Percentiles rank a stretch among this genome's conserved stretches.
phyloP scores from a whole-genome alignment of 1,284 basidiomycete species.

The Porogramme epimiltina region DNA sequence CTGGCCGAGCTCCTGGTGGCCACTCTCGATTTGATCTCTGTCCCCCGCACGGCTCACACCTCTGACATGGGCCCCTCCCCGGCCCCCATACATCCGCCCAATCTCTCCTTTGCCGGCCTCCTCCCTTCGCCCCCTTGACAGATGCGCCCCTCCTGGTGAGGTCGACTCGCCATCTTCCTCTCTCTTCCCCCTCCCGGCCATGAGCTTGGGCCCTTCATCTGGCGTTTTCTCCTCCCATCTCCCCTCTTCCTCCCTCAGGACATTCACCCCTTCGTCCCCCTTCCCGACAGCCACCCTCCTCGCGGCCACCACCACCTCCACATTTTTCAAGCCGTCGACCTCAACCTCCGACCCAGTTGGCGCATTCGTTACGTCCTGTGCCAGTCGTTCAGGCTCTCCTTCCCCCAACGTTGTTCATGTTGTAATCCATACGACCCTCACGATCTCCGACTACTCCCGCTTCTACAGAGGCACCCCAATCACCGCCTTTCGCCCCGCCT shows the following conservation, averaged over 20 bases:
- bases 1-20: no score
- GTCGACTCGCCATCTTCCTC: constrained; percentile 1
- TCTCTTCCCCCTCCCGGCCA: constrained; percentile 8
- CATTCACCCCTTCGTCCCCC: not conserved
- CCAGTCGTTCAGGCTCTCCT: not conserved
- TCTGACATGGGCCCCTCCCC: no score
- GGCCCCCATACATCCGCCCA: not conserved
- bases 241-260: not conserved
- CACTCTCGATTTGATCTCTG: no score
- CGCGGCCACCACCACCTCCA: not conserved
- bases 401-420: constrained; percentile 40
- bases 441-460: constrained; percentile 48
- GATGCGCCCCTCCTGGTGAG: constrained; percentile 27
- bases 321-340: not conserved
- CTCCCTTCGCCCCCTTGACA: not conserved
- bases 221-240: not conserved
- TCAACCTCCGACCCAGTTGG: not conserved
- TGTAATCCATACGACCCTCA: constrained; percentile 49
- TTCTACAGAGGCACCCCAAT: constrained; percentile 48
- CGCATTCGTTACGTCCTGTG: not conserved
- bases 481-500: constrained; percentile 48
- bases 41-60: no score
- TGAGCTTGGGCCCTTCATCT: constrained; percentile 5
- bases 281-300: not conserved
- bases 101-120: not conserved